These are phyloP conservation scores for Tuber calosporum DNA, from an alignment of 495 filamentous ascomycete genomes.

Conservation along the genomic window DNA sequence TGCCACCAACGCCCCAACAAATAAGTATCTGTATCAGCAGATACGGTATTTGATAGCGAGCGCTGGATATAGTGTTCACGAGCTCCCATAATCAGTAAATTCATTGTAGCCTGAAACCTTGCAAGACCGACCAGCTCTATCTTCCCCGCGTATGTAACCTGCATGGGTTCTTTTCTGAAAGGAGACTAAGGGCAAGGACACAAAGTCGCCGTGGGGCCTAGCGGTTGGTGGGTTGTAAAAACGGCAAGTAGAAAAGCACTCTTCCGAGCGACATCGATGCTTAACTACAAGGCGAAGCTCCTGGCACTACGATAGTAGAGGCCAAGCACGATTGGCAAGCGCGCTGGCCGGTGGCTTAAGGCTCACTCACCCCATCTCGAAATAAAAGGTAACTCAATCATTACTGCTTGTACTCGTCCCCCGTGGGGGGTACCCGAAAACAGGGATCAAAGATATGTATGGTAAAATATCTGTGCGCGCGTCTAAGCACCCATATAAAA, in stretches of 20 bases:
- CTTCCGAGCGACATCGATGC: neutral
- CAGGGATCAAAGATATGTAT: no score
- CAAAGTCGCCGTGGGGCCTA: neutral
- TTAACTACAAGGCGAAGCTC: neutral
- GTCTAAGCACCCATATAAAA: no score
- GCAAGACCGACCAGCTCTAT: neutral
- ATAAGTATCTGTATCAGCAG: neutral
- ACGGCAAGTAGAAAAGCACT: neutral
- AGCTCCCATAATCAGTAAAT: neutral
- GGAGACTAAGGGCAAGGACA: neutral
- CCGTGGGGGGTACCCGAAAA: no score
- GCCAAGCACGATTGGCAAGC: neutral
- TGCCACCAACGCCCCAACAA: neutral
- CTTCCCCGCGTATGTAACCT: neutral
- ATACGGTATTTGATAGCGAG: neutral
- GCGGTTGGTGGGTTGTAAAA: neutral
- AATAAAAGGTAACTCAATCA: neutral
- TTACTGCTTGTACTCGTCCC: neutral
- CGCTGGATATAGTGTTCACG: neutral
- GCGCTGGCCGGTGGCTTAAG: neutral
- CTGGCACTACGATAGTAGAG: neutral
- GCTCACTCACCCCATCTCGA: neutral
- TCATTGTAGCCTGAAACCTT: neutral
- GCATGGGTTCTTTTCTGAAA: neutral
- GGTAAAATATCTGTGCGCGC: no score